Conservation (phyloP, 2,329 filamentous ascomycete species). For the Pestalotiopsis fici region DNA sequence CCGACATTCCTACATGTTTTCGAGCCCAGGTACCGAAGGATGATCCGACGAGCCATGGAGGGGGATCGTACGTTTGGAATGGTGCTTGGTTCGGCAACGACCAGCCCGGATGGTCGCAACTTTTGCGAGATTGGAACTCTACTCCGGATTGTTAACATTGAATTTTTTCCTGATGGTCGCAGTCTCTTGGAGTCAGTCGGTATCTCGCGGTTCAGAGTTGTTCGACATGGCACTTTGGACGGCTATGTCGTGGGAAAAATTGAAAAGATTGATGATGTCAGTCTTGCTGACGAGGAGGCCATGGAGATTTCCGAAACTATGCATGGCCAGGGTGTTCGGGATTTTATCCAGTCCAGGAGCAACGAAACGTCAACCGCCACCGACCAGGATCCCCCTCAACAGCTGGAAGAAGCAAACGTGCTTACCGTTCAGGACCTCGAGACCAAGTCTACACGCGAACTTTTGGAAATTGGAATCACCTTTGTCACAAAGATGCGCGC, state of each 20-base stretch:
- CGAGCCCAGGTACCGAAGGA: slow-evolving; percentile 86
- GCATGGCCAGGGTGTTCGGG: slow-evolving; percentile 16
- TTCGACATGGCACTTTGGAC: slow-evolving; percentile 65
- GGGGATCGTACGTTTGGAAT: slow-evolving; percentile 81
- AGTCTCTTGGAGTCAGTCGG: slow-evolving; percentile 81
- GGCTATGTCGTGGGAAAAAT: slow-evolving; percentile 78
- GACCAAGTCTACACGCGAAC: slow-evolving; percentile 67
- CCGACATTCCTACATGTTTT: slow-evolving; percentile 90
- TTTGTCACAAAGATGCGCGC: slow-evolving; percentile 72
- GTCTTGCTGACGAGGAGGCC: slow-evolving; percentile 76
- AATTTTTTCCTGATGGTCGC: slow-evolving; percentile 76
- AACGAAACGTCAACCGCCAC: slow-evolving; percentile 6
- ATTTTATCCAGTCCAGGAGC: slow-evolving; percentile 24
- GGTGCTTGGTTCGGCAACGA: slow-evolving; percentile 67
- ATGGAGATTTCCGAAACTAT: slow-evolving; percentile 70
- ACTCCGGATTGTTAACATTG: slow-evolving; percentile 72
- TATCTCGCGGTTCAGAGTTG: slow-evolving; percentile 73
- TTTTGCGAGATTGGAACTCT: slow-evolving; percentile 80
- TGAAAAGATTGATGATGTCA: slow-evolving; percentile 80
- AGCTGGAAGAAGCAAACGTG: slow-evolving; percentile 4
- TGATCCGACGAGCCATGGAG: slow-evolving; percentile 79
- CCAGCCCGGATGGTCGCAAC: slow-evolving; percentile 28
- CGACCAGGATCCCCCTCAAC: background rate
- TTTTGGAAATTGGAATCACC: slow-evolving; percentile 65
- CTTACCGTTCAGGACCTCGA: slow-evolving; percentile 39